phyloP scores from a whole-genome alignment of 208 protist genomes.

The Endotrypanum monterogeii region DNA sequence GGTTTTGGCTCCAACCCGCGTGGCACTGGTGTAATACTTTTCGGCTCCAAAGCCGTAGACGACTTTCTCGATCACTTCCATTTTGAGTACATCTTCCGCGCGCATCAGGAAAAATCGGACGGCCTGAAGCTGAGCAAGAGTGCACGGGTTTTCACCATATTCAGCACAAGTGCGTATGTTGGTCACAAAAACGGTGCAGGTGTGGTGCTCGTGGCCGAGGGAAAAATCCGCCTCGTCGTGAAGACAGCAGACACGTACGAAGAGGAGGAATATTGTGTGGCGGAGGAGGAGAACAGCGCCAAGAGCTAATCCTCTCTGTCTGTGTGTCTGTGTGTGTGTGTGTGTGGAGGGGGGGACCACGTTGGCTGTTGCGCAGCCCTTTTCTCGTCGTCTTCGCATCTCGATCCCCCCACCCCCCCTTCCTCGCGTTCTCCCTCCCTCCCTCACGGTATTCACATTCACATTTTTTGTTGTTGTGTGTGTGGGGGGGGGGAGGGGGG shows the following conservation, averaged over 20 bases:
- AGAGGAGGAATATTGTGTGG: slow-evolving; percentile 41
- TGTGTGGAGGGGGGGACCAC: no score
- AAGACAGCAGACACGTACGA: slow-evolving; percentile 82
- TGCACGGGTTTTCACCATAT: slow-evolving; percentile 92
- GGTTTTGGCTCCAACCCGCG: slow-evolving; percentile 90
- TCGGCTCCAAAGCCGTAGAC: slow-evolving; percentile 84
- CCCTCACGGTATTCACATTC: no score
- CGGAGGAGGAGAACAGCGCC: slow-evolving; percentile 36
- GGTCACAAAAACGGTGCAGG: slow-evolving; percentile 92
- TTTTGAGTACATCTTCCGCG: slow-evolving; percentile 93
- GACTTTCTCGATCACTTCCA: slow-evolving; percentile 86
- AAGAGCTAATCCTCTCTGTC: slow-evolving; percentile 9
- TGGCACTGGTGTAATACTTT: slow-evolving; percentile 86
- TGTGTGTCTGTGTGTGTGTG: neutral
- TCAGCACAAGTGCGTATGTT: slow-evolving; percentile 93
- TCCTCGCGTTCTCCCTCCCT: neutral
- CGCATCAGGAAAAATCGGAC: slow-evolving; percentile 93
- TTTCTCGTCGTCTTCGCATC: neutral
- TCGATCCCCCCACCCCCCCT: neutral
- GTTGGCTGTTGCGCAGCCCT: neutral
- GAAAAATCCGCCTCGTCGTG: slow-evolving; percentile 90
- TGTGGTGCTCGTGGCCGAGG: slow-evolving; percentile 88
- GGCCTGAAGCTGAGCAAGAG: slow-evolving; percentile 92
- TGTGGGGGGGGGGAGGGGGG: no score
- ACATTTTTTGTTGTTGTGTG: no score